Evolutionary conservation across 768 basidiomycete genomes (phyloP).

Genomic region (Podaxis mareebaensis): DNA sequence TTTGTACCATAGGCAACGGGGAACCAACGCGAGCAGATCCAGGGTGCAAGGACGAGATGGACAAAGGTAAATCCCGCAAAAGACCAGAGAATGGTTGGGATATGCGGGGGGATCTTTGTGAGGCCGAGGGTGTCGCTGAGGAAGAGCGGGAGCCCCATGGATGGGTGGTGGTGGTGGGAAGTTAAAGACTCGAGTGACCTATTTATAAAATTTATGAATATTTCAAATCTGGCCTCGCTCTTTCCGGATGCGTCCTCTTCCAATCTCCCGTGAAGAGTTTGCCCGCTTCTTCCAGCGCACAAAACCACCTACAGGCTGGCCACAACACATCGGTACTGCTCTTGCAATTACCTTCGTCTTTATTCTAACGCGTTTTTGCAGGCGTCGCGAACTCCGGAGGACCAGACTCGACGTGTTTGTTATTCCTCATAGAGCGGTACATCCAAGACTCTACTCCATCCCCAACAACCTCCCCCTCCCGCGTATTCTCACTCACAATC

Average conservation of each 20-base stretch:
- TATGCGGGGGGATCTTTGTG: conserved; percentile 53
- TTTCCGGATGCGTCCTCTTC: conserved; percentile 18
- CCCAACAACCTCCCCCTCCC: conserved; percentile 10
- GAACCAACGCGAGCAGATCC: conserved; percentile 46
- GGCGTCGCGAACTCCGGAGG: conserved; percentile 83
- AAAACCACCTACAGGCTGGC: conserved; percentile 52
- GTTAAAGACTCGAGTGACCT: neutral
- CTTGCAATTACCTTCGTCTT: conserved; percentile 42
- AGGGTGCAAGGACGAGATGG: conserved; percentile 60
- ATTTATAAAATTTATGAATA: conserved; percentile 7
- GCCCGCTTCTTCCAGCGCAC: conserved; percentile 43
- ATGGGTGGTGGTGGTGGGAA: neutral
- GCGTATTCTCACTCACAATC: conserved; percentile 60
- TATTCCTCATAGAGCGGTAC: conserved; percentile 61
- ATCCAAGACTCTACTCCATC: conserved; percentile 27
- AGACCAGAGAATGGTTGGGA: conserved; percentile 53
- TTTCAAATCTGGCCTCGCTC: neutral
- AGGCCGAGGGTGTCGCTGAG: conserved; percentile 44
- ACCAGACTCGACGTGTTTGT: conserved; percentile 77
- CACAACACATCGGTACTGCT: conserved; percentile 1
- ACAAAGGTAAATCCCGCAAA: conserved; percentile 58
- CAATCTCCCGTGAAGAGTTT: conserved; percentile 54
- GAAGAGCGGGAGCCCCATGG: conserved; percentile 25
- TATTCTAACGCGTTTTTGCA: conserved; percentile 25
- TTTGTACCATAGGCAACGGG: conserved; percentile 51